These are phyloP conservation scores for Adansonia rubrostipa DNA, from an alignment of 441 rosid species.

Conservation along the genomic window DNA sequence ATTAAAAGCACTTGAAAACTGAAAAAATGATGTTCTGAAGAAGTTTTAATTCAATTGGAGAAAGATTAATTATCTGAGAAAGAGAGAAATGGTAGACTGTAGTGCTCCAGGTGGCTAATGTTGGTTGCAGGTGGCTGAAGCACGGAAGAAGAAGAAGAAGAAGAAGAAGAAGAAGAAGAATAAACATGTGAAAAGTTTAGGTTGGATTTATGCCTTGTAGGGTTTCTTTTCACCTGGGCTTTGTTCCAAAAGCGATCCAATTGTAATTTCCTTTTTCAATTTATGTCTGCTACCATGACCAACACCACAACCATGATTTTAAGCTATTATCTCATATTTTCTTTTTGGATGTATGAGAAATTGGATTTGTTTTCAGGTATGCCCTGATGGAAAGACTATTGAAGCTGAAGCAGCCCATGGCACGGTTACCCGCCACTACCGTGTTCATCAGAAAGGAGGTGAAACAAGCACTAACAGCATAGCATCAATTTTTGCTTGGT, in stretches of 20 bases:
- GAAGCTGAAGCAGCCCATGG: conserved; percentile 99
- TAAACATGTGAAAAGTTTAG: not conserved
- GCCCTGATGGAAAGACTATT: conserved; percentile 90
- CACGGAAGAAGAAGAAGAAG: not conserved
- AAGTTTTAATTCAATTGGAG: not conserved
- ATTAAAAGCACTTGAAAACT: not conserved
- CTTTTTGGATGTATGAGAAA: conserved; percentile 6
- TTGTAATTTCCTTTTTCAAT: not conserved
- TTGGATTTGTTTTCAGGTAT: conserved; percentile 55
- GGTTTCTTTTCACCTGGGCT: not conserved
- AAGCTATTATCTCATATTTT: not conserved
- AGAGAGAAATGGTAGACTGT: not conserved
- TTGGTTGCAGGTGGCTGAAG: not conserved
- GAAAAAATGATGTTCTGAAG: not conserved
- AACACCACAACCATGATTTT: not conserved
- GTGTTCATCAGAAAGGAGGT: conserved; percentile 89
- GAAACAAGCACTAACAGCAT: conserved; percentile 98
- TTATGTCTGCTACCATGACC: not conserved
- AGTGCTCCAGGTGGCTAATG: not conserved
- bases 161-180: conserved; percentile 6
- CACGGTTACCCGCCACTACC: conserved; percentile 89
- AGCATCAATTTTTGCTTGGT: conserved; percentile 97
- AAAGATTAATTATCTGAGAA: not conserved
- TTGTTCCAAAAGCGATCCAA: not conserved
- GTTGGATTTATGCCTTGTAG: not conserved